Base-by-base conservation (phyloP, 371 early-diverging fungal species). In the Actinomucor elegans region DNA sequence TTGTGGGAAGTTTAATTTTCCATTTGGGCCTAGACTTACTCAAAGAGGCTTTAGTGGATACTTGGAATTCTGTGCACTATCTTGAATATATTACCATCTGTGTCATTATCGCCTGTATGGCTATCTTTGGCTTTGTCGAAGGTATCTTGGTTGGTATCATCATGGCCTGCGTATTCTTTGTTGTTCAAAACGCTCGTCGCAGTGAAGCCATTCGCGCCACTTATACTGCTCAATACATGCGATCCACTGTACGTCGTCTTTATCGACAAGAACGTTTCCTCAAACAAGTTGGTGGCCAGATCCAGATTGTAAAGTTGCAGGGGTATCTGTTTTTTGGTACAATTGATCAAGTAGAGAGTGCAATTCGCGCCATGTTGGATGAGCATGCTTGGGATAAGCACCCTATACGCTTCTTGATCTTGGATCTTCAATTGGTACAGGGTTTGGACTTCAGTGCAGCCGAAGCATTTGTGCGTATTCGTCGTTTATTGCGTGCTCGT, bases 281-380 rank as follows among this genome's bases (percentile, higher is more conserved):
- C 55, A 85, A 89, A 34, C 71, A 86, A 26, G 92, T 91, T 4
- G 94, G 91, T 14, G 77, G 75, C 2, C 96, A 94, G 63, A 93
- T 96, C 44, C 89, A 91, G 48, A 83, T 92, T 6, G 79, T 97
- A 57, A 88, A 89, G 59, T 64, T 97, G 24, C 95, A 97, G 66
- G 97, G 97, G 5, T 92, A 88, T 57, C 75, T 93, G 76, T 98
- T 98, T 62, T 98, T 97, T 73, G 98, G 97, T 32, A 94, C 97
- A 2, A 88, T 96, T 55, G 87, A 86, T 55, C 89, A 90, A 54
- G 86, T 97, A 4, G 94, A 94, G 55, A 77, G 74, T 27, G 79
- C 84, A 20, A 89, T 97, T 47, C 85, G 86, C n/a, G 66, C 65
- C 4, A 61, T 85, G 54, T 55, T 93, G 21, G 72, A 76, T 38